Base-by-base conservation (phyloP, 805 yeast genomes). In the Sugiyamaella lignohabitans region DNA sequence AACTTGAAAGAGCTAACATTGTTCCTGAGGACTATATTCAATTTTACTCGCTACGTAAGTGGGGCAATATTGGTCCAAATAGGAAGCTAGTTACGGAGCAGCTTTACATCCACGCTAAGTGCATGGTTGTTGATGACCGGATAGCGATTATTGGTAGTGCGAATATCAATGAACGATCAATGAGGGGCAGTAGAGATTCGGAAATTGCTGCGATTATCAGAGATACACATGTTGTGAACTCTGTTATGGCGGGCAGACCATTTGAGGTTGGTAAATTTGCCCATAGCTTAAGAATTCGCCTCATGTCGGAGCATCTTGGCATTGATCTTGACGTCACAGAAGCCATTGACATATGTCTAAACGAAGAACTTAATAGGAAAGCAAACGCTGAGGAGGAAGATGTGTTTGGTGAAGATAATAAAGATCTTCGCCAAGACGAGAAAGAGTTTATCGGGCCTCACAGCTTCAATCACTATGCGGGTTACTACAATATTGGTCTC, bases 281-380 rank as follows among this genome's bases (percentile, higher is more conserved):
- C 0, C 95, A 87, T 62, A 82, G 93, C 2, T 68, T 93, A 50
- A 75, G 99, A 58, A 78, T 88, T 70, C 75, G 97, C 52, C 72
- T 94, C 43, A 93, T 93, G 98, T 76, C 98, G 53, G 99, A 93
- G 61, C 99, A 93, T 66, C 62, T 93, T 21, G 99, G 98, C 21
- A 82, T 95, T 45, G 94, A 88, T 63, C 93, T 88, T 38, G 97
- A 89, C 64, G 70, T 82, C 14, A 65, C 88, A 21, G 97, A 89
- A 47, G 65, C 84, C 38, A 84, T 87, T 27, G 96, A 88, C 59
- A 72, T 89, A 54, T 73, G 84, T 55, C 82, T 85, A 52, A 69
- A 65, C 42, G 24, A 19, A 40, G 24, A 46, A n/a, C 17, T 37
- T 38, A 20, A 19, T 16, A 38, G 35, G 4, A 14, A 8, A 16